A percentile compares a stretch with the other conserved stretches of the same genome.
Conservation (phyloP, 139 green algal genomes). For the Volvox reticuliferus region DNA sequence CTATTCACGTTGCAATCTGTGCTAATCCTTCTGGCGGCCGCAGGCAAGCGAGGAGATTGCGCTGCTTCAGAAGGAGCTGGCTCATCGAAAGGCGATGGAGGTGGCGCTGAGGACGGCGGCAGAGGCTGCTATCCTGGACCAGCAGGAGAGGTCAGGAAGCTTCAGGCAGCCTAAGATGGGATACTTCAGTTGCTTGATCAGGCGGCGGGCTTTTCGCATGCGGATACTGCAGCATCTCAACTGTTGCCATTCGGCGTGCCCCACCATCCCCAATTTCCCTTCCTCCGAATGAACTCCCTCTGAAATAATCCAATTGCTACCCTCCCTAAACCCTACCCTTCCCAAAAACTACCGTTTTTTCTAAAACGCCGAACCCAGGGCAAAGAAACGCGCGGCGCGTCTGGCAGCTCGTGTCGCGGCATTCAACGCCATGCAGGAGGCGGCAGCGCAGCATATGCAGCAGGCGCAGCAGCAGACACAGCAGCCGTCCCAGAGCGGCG, state of each 20-base stretch:
- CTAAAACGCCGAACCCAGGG: background rate
- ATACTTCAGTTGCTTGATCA: background rate
- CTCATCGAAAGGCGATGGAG: conserved; percentile 42
- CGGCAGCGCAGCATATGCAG: background rate
- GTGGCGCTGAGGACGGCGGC: conserved; percentile 24
- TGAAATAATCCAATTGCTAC: too few relatives aligned
- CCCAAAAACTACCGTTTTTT: too few relatives aligned
- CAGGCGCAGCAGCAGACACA: background rate
- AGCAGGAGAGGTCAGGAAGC: conserved; percentile 23
- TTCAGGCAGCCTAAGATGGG: background rate
- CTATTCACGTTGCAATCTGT: too few relatives aligned
- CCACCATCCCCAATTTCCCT: too few relatives aligned
- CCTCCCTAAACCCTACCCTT: background rate
- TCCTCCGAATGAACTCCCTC: too few relatives aligned
- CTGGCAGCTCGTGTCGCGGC: background rate
- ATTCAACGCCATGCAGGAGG: background rate
- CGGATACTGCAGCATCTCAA: too few relatives aligned
- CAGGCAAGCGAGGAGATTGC: conserved; percentile 45
- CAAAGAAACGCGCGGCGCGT: background rate
- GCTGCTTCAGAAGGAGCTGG: conserved; percentile 42
- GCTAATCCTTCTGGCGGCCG: too few relatives aligned
- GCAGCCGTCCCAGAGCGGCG: background rate
- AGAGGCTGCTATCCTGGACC: conserved; percentile 40
- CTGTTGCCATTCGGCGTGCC: too few relatives aligned
- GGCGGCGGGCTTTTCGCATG: too few relatives aligned